Evolutionary conservation across 2,329 filamentous ascomycete species (phyloP), one percentile per base, ranked within the genome.

Genomic region (Raffaelea arxii): DNA sequence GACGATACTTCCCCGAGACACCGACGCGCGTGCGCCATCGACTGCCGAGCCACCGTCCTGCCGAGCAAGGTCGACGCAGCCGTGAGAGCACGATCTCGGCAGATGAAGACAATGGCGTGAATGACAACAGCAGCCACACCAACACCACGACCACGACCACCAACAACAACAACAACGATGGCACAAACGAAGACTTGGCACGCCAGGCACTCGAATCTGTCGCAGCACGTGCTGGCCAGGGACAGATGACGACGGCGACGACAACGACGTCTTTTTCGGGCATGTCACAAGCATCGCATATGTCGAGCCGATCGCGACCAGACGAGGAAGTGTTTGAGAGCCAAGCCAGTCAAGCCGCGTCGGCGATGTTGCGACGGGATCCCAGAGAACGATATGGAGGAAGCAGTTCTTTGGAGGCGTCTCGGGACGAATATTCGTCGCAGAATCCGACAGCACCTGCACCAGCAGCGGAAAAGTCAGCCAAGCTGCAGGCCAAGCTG

Each of bases 11-110:
- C 3, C 66, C 70, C 6, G 68, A 66, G n/a, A 72, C 71, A 0
- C 69, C 72, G 2, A 61, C 54, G 7, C 61, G 50, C 22, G 35
- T 12, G 6, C 52, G 50, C 4, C 48, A 49, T 16, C 50, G 49
- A 1, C 46, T 54, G 21, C 52, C 52, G 2, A 44, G 38, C 10
- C 43, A 41, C 23, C 30, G 5, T 21, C 23, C 22, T 25, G 58
- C 60, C 30, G 66, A 69, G 19, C 68, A 68, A 42, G 72, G 77
- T 32, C 77, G 78, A 44, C 80, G 81, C 62, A 89, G 87, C 62
- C 80, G 86, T 49, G 88, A 94, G 62, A 91, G 86, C 66, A 94
- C 87, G 2, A 89, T 92, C 42, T 92, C 87, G 1, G 82, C 78
- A 19, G 74, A 74, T 38, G 75, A 80, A 4, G 48, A 48, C 23